These are phyloP conservation scores for Avicennia marina DNA, from an alignment of 257 asterid species.

Conservation along the genomic window DNA sequence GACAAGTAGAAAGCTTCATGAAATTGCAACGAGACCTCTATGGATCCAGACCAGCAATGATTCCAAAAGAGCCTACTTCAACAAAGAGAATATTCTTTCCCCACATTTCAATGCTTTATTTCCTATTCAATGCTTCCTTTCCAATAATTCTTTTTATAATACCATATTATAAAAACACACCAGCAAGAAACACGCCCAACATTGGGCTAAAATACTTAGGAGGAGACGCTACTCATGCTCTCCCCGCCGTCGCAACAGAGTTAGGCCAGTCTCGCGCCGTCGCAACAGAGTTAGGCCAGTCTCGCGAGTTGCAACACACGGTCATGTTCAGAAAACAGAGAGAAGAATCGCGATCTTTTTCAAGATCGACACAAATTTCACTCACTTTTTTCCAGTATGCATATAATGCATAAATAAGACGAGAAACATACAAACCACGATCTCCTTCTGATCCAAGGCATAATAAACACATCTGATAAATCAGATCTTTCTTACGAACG, in stretches of 20 bases:
- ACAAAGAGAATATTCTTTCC: background rate
- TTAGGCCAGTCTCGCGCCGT: no score
- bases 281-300: no score
- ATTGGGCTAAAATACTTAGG: no score
- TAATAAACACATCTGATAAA: slow-evolving; percentile 17
- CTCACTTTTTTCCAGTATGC: background rate
- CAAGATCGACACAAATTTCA: slow-evolving; percentile 2
- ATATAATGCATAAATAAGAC: slow-evolving; percentile 8
- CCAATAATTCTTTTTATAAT: no score
- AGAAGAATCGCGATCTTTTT: background rate
- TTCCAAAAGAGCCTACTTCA: slow-evolving; percentile 5
- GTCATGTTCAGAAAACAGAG: background rate
- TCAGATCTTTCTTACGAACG: slow-evolving; percentile 38
- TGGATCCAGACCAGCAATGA: background rate
- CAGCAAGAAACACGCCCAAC: no score
- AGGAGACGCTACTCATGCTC: no score
- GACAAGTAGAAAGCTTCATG: background rate
- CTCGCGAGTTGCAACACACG: background rate
- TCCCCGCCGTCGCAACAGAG: no score
- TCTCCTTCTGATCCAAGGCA: no score
- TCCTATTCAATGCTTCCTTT: background rate
- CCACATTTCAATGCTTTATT: background rate
- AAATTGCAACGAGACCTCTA: background rate
- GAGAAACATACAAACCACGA: no score
- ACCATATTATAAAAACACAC: no score